Base-by-base conservation (phyloP, 306 rosid species). In the Neltuma alba region DNA sequence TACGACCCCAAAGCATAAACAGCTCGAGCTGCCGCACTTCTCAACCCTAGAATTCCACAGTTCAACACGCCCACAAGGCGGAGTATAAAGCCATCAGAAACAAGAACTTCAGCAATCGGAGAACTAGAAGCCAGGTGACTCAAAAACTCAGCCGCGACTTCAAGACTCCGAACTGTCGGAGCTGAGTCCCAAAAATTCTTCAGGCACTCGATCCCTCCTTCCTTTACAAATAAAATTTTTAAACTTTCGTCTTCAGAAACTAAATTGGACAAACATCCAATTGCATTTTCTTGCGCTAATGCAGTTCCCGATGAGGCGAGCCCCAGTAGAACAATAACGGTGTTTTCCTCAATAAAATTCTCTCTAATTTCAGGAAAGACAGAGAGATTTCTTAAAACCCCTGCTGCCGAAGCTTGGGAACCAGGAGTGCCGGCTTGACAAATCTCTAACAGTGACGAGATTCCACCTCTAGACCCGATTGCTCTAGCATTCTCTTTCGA, bases 341-440 rank as follows among this genome's bases (percentile, higher is more conserved):
- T 92, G 70, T 89, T 90, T 82, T 95, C 98, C 85, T 90, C 98
- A 0, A 82, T 54, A 48, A 95, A 88, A 77, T 89, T 95, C 61
- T 89, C 95, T 36, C 82, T 88, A 11, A 79, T 93, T 77, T 95
- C 96, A 4, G 79, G 6, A 38, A 90, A 92, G 10, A 70, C 85
- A 0, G 94, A 88, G 9, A 95, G 83, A 78, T 95, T 92, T 64
- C 96, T 83, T 79, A 95, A 58, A 61, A 95, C 96, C 11, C 87
- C 91, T 1, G 98, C 98, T 0, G 99, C 98, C 2, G 87, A 87
- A 2, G 96, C 97, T 50, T 91, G 99, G 0, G 99, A 89, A 31
- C 92, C 96, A 7, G 98, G 97, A 2, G 99, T 91, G 6, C 99
- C 99, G 10, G 82, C 90, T 79, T 88, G 88, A 74, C 98, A 95